Evolutionary conservation across 495 filamentous ascomycete genomes (phyloP).

Genomic region (Oidiodendron maius): DNA sequence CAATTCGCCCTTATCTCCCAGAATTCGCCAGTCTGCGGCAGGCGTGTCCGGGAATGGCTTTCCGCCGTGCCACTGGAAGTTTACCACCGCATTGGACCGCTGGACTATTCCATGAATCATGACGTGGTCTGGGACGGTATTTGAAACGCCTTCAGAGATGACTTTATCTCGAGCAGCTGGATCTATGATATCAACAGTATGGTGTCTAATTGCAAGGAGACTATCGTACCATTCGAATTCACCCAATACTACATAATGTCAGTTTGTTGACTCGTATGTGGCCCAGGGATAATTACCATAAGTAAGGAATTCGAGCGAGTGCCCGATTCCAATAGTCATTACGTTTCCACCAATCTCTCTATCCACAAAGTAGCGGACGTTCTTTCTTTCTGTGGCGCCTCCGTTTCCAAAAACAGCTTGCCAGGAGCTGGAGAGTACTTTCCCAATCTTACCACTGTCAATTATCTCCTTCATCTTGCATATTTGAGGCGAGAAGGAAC

Average conservation of each 20-base stretch:
- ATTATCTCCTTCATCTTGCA: conserved; percentile 41
- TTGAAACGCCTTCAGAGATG: conserved; percentile 24
- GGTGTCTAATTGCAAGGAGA: conserved; percentile 30
- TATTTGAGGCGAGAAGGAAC: conserved; percentile 33
- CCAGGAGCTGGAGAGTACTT: conserved; percentile 46
- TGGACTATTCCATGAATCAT: conserved; percentile 39
- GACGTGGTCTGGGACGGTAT: conserved; percentile 43
- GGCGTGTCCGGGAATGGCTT: conserved; percentile 40
- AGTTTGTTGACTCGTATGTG: no score
- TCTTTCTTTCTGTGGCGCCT: conserved; percentile 25
- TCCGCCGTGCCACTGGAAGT: no score
- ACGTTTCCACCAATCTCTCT: conserved; percentile 42
- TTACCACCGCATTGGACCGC: no score
- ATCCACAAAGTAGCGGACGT: conserved; percentile 37
- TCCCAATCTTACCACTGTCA: conserved; percentile 42
- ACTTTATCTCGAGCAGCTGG: conserved; percentile 22
- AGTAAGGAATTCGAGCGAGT: no score
- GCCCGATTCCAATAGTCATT: conserved; percentile 38
- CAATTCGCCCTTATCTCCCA: conserved; percentile 50
- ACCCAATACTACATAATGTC: conserved; percentile 36
- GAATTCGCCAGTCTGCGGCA: conserved; percentile 47
- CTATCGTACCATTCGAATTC: conserved; percentile 32
- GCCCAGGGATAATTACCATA: no score
- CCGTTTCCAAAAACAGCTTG: conserved; percentile 30
- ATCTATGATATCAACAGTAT: no score